phyloP scores from a whole-genome alignment of 176 grass and related monocot species.

The Secale cereale region DNA sequence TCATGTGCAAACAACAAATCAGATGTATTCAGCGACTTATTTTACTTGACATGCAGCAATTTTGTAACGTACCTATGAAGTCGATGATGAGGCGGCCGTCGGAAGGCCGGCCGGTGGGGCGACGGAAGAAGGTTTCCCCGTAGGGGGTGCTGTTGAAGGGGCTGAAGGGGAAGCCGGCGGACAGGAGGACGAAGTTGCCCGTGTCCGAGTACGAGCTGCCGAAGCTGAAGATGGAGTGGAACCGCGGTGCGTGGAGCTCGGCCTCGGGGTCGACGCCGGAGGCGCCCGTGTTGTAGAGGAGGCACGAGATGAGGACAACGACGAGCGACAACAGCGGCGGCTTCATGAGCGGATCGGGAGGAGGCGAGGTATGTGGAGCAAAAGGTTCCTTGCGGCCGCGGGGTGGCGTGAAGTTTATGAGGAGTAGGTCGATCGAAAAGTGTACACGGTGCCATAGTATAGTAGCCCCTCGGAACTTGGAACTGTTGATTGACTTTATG shows the following conservation, averaged over 20 bases:
- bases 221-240: conserved; percentile 63
- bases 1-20: not conserved
- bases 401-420: not conserved
- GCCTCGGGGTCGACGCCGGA: not conserved
- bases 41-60: not conserved
- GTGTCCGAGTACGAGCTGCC: conserved; percentile 72
- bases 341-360: conserved; percentile 4
- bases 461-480: not conserved
- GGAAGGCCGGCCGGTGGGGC: conserved; percentile 56
- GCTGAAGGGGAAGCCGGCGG: conserved; percentile 25
- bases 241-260: not conserved
- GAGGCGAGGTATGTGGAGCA: not conserved
- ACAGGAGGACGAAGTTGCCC: conserved; percentile 51
- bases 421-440: not conserved
- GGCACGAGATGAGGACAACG: conserved; percentile 9
- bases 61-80: conserved; percentile 47
- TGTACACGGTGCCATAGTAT: not conserved
- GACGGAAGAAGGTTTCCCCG: conserved; percentile 52
- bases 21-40: not conserved
- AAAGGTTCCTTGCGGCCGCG: not conserved
- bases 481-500: not conserved
- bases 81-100: conserved; percentile 71
- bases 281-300: not conserved
- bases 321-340: not conserved
- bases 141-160: conserved; percentile 53